These are phyloP conservation scores for Fusarium odoratissimum DNA, from an alignment of 2,329 filamentous ascomycete genomes.

Conservation along the genomic window DNA sequence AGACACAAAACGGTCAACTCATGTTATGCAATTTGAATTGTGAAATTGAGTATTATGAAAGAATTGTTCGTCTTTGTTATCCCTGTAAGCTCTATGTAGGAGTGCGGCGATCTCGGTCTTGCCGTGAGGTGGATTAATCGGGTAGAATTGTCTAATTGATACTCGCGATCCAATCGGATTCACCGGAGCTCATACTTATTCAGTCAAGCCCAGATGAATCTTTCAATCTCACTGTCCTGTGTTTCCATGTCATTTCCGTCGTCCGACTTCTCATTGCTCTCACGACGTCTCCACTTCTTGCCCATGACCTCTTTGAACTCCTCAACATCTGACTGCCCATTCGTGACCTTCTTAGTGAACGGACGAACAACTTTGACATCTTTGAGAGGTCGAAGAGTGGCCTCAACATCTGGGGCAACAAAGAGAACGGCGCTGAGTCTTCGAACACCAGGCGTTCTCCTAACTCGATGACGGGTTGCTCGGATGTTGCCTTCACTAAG, in stretches of 20 bases:
- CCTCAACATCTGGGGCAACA: not conserved
- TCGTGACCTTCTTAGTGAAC: not conserved
- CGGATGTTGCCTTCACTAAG: not conserved
- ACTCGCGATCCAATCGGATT: not conserved
- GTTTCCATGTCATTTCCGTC: not conserved
- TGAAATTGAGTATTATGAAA: not conserved
- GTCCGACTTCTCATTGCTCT: not conserved
- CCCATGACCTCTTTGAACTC: not conserved
- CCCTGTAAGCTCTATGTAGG: not conserved
- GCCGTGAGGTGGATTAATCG: not conserved
- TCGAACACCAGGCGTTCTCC: not conserved
- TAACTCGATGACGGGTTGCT: not conserved
- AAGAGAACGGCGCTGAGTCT: not conserved
- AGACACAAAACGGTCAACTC: not conserved
- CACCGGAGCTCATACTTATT: not conserved
- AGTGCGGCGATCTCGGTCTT: not conserved
- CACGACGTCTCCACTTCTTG: conserved; percentile 1
- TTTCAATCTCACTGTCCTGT: conserved; percentile 1
- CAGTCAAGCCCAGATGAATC: not conserved
- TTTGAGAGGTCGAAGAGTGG: not conserved
- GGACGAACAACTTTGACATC: not conserved
- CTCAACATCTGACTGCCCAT: not conserved
- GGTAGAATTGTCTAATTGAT: not conserved
- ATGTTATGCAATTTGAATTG: not conserved
- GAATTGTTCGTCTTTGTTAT: not conserved